A percentile compares a stretch with the other conserved stretches of the same genome.
phyloP scores from a whole-genome alignment of 441 rosid species.

The Gossypium davidsonii region DNA sequence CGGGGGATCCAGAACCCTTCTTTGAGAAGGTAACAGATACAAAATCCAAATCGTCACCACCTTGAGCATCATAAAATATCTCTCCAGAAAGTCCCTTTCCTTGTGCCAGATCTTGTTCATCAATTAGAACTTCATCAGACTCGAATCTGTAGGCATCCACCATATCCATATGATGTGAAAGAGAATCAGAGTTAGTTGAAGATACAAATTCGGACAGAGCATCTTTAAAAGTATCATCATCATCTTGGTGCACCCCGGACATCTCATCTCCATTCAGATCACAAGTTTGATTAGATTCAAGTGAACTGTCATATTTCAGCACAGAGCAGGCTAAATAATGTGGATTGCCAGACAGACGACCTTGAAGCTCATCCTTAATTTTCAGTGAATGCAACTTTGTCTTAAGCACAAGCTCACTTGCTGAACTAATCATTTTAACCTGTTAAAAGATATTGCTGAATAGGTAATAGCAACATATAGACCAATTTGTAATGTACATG shows the following conservation, averaged over 20 bases:
- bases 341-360: slow-evolving; percentile 43
- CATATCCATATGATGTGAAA: slow-evolving; percentile 40
- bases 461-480: slow-evolving; percentile 11
- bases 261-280: slow-evolving; percentile 39
- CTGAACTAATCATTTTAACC: slow-evolving; percentile 73
- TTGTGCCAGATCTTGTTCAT: slow-evolving; percentile 45
- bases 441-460: slow-evolving; percentile 28
- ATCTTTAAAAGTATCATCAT: slow-evolving; percentile 83
- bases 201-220: slow-evolving; percentile 85
- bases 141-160: slow-evolving; percentile 40
- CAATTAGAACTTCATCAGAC: slow-evolving; percentile 44
- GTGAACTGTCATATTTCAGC: slow-evolving; percentile 53
- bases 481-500: neutral
- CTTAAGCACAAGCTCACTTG: slow-evolving; percentile 62
- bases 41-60: slow-evolving; percentile 67
- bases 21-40: slow-evolving; percentile 78
- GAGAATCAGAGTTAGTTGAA: slow-evolving; percentile 48
- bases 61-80: slow-evolving; percentile 86
- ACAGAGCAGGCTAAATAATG: slow-evolving; percentile 82
- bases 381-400: slow-evolving; percentile 88
- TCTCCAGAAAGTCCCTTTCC: slow-evolving; percentile 59
- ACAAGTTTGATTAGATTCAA: slow-evolving; percentile 29
- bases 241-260: slow-evolving; percentile 46
- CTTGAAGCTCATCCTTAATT: slow-evolving; percentile 93
- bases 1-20: slow-evolving; percentile 67